Evolutionary conservation across 257 asterid species (phyloP), one percentile per base, ranked within the genome.

Genomic region (Cinchona pubescens): DNA sequence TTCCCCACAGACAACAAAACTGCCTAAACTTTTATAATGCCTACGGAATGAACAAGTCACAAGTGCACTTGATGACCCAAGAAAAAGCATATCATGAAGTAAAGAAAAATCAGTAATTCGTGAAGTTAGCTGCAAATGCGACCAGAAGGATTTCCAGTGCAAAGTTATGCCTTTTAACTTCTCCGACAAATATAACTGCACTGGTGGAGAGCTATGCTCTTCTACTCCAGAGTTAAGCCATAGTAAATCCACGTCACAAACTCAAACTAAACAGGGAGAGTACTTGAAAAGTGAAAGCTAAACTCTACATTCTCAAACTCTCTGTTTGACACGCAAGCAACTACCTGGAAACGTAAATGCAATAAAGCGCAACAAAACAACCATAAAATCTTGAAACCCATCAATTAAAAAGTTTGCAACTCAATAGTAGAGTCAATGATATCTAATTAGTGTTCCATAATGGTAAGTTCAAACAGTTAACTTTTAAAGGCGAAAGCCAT

Each of bases 261-360:
- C 19, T 75, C 67, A 46, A 37, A 53, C 30, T 16, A 45, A 67
- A 66, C 72, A 38, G 66, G 73, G 74, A 35, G 25, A 29, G 19
- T 25, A 67, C 60, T 69, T 45, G 12, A 35, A 10, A 27, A 49
- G n/a, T n/a, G n/a, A n/a, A n/a, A n/a, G n/a, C n/a, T n/a, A n/a
- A n/a, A n/a, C n/a, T n/a, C n/a, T n/a, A n/a, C n/a, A n/a, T n/a
- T n/a, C n/a, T n/a, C n/a, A n/a, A n/a, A n/a, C n/a, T n/a, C n/a
- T n/a, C n/a, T n/a, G n/a, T n/a, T n/a, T n/a, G n/a, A n/a, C n/a
- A n/a, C n/a, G n/a, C n/a, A n/a, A n/a, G n/a, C n/a, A n/a, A n/a
- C n/a, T n/a, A n/a, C 32, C 34, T 23, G 27, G 49, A 27, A 42
- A 43, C 40, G 30, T 19, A 35, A 32, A 45, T 45, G 70, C 42